Evolutionary conservation across 495 filamentous ascomycete genomes (phyloP), one percentile per base, ranked within the genome.

Genomic region (Aeminium ludgeri): DNA sequence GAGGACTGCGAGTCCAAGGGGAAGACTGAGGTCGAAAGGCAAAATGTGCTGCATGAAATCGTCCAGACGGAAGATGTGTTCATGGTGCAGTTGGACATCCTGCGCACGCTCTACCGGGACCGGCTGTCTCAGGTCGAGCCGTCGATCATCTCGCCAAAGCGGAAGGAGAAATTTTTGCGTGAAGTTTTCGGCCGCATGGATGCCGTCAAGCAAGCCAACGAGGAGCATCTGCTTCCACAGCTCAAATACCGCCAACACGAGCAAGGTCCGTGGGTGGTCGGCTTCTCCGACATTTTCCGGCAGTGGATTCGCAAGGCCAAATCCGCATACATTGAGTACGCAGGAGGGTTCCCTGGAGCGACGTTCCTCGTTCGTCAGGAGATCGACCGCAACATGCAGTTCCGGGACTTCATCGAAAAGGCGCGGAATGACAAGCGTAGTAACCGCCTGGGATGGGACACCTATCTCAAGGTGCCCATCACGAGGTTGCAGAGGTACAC

Each of bases 271-370:
- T 96, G 84, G 69, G 77, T 99, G 44, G 68, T 72, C 33, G 89
- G 91, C 7, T 94, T 95, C 59, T 93, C 86, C 53, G 89, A 96
- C 49, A 85, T 99, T 40, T 99, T 99, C 64, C 69, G 89, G 43
- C 91, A 99, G 60, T 99, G 89, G 89, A 92, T 99, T 50, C 72
- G 89, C 37, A 96, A 95, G 59, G 89, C 91, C 1, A 83, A 79
- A 59, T 60, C 63, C 4, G 76, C 80, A 1, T 99, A 96, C 59
- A 76, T 95, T 45, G 86, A 86, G 32, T 99, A 96, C 60, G 84
- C 87, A 36, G 78, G 81, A 1, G 76, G 74, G 0, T 96, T 85
- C 43, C 87, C 89, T 0, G 72, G 80, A 34, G 89, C 89, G 0
- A 77, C 70, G 27, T 86, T 80, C 59, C 61, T 85, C 30, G 73